Base-by-base conservation (phyloP, 164 flowering plant genomes). In the Cinnamomum micranthum region DNA sequence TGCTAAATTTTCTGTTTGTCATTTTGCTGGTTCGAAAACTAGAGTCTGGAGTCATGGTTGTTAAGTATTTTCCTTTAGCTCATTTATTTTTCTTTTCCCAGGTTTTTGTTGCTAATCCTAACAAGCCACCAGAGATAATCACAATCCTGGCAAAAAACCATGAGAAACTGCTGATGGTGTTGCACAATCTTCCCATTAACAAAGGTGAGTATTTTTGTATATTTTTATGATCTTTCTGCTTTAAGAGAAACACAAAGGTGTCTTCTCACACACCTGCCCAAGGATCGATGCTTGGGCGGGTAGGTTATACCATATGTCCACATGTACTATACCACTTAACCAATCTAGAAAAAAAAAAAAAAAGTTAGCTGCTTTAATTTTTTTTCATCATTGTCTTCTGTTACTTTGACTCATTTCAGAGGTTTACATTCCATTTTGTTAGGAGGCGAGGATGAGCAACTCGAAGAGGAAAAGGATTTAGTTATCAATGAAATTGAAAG, bases 71-170 rank as follows among this genome's bases (percentile, higher is more conserved):
- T 52, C 59, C 59, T 52, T 52, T 52, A 52, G 17, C 59, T 17
- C 59, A 12, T 52, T 13, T 52, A 51, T 52, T 15, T 6, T 17
- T 41, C 55, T 14, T 50, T 64, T 31, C 33, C 22, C 85, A 95
- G 99, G 91, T 95, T 59, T 95, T 95, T 84, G 99, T 93, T 75
- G 99, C 98, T 17, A 95, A 95, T 80, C 99, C 99, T 24, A 88
- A 89, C 82, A 95, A 95, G 82, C 95, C 99, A 19, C 84, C 82
- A 58, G 98, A 95, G 71, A 83, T 95, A 50, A 88, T 90, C 71
- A 70, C 85, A 24, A 93, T 95, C 67, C 78, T 95, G 72, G 91
- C 90, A 6, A 93, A 87, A 73, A 95, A 93, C 84, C 90, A 87
- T 75, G 94, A 90, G 72, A 86, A 75, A 74, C 80, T 95, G 82